Evolutionary conservation across 805 yeast genomes (phyloP).

Genomic region (Starmerella geochares): DNA sequence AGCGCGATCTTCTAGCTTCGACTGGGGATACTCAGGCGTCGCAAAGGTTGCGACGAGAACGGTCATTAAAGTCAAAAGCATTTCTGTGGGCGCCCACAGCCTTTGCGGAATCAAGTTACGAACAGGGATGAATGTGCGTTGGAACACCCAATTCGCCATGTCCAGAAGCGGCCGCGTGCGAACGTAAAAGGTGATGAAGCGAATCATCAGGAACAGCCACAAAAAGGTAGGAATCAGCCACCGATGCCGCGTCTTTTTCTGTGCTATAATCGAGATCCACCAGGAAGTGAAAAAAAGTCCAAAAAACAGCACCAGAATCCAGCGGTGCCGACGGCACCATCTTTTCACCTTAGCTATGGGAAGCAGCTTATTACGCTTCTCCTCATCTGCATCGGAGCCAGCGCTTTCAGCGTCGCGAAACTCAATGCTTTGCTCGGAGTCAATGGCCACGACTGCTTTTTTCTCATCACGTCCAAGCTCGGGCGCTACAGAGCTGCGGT

Average conservation of each 20-base stretch:
- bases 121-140: conserved; percentile 26
- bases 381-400: conserved; percentile 3
- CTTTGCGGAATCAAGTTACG: conserved; percentile 35
- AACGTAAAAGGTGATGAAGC: conserved; percentile 44
- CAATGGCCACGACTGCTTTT: conserved; percentile 33
- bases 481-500: not conserved
- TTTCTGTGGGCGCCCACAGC: conserved; percentile 39
- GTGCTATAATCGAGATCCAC: conserved; percentile 49
- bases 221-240: conserved; percentile 53
- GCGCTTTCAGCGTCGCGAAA: conserved; percentile 29
- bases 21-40: conserved; percentile 38
- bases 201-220: conserved; percentile 42
- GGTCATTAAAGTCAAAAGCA: conserved; percentile 38
- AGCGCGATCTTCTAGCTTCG: conserved; percentile 44
- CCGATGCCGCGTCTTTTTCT: conserved; percentile 39
- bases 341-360: conserved; percentile 11
- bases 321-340: conserved; percentile 18
- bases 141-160: conserved; percentile 30
- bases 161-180: conserved; percentile 31
- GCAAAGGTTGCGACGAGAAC: conserved; percentile 48
- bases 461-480: conserved; percentile 3
- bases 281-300: conserved; percentile 42
- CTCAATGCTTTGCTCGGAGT: conserved; percentile 36
- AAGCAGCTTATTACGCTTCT: conserved; percentile 5
- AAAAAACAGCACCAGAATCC: conserved; percentile 29